Base-by-base conservation (phyloP, 495 filamentous ascomycete genomes). In the Pyrenopolyporus hunteri region DNA sequence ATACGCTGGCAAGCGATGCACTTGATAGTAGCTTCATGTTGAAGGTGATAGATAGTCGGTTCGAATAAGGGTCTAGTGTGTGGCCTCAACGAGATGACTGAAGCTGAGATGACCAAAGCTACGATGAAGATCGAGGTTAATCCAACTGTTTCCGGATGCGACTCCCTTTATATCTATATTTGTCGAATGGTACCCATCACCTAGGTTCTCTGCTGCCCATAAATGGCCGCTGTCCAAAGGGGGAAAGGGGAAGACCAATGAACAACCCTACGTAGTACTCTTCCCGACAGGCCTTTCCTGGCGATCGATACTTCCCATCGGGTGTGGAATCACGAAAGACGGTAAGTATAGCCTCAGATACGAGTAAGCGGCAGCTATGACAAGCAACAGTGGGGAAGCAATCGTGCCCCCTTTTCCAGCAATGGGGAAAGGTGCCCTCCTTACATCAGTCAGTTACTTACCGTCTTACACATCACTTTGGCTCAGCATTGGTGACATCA, bases 21-120 rank as follows among this genome's bases (percentile, higher is more conserved):
- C 52, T 39, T 25, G 52, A 63, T 1, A 48, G 35, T 2, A 63
- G 13, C 59, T 63, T 63, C 59, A 63, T 63, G 2, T 52, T 47
- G 59, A 20, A 45, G 26, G 29, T 29, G 36, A 29, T 32, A 6
- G 19, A 17, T 35, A 7, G 13, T 37, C 14, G 25, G 14, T 45
- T 39, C 6, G 11, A 39, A 46, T 17, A 9, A 44, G 37, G 10
- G 17, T 52, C 22, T 35, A 17, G 32, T 4, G 43, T 59, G 37
- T 28, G 17, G 32, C n/a, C 11, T 39, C 11, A 37, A 47, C 40
- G 23, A 50, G 23, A 16, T 33, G 16, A 28, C n/a, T 35, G 31
- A 22, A 29, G 29, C 14, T 42, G 51, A 50, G 23, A 16, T 33
- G 16, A 28, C n/a, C 28, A 23, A 22, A 29, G 29, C 14, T 42